phyloP scores from a whole-genome alignment of 202 grass and related monocot species.

The Zizania palustris region DNA sequence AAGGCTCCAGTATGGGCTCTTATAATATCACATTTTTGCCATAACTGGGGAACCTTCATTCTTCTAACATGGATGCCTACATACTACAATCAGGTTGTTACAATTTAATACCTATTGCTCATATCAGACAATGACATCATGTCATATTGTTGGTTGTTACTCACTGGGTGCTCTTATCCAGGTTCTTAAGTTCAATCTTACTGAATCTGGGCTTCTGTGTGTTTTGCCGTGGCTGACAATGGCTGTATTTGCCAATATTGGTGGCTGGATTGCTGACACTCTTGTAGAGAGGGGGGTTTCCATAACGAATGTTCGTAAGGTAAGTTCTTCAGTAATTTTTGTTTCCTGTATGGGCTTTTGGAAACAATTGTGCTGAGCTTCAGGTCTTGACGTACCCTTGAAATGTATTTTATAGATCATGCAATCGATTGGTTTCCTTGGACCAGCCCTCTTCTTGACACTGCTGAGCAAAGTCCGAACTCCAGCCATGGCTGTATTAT shows the following conservation, averaged over 20 bases:
- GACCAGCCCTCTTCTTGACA: constrained; percentile 90
- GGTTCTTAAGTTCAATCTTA: constrained; percentile 98
- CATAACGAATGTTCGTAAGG: constrained; percentile 91
- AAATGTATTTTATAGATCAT: constrained; percentile 65
- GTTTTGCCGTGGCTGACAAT: constrained; percentile 97
- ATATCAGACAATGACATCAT: constrained; percentile 28
- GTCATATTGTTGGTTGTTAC: constrained; percentile 26
- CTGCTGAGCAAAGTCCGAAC: constrained; percentile 72
- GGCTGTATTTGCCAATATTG: constrained; percentile 93
- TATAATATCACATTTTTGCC: constrained; percentile 97
- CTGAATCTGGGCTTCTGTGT: constrained; percentile 87
- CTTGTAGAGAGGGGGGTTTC: constrained; percentile 81
- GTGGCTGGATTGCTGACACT: constrained; percentile 97
- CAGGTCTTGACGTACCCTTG: constrained; percentile 28
- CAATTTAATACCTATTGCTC: background rate
- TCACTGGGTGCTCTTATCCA: constrained; percentile 42
- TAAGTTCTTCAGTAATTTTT: constrained; percentile 42
- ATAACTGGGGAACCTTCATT: constrained; percentile 99
- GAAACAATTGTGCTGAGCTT: constrained; percentile 1
- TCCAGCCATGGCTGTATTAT: constrained; percentile 84
- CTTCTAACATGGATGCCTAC: constrained; percentile 99
- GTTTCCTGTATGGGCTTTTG: constrained; percentile 11
- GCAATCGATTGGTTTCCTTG: constrained; percentile 98
- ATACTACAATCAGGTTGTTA: constrained; percentile 95
- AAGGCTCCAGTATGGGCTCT: constrained; percentile 95